A percentile compares a stretch with the other conserved stretches of the same genome.
Conservation (phyloP, 139 green algal species). For the Volvox africanus region DNA sequence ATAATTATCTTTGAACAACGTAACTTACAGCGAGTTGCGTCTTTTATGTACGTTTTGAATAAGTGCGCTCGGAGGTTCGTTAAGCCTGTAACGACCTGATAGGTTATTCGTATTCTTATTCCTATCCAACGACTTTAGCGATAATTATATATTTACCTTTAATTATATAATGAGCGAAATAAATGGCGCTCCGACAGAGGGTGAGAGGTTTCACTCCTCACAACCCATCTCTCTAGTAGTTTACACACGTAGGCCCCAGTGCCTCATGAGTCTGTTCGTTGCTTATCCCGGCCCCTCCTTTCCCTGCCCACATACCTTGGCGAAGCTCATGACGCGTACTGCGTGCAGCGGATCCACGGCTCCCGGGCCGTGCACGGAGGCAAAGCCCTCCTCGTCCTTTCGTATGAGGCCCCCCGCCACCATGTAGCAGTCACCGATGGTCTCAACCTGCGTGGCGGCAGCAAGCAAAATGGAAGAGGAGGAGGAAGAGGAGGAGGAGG, state of each 20-base stretch:
- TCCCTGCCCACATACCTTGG: slow-evolving; percentile 1
- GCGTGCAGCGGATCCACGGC: slow-evolving; percentile 43
- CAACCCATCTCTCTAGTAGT: background rate
- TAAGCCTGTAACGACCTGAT: too few relatives aligned
- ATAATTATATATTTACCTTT: too few relatives aligned
- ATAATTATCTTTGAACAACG: too few relatives aligned
- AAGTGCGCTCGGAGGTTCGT: too few relatives aligned
- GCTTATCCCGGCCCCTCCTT: background rate
- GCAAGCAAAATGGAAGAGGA: background rate
- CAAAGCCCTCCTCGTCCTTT: slow-evolving; percentile 44
- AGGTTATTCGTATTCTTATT: too few relatives aligned
- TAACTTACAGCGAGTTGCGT: too few relatives aligned
- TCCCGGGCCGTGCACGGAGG: slow-evolving; percentile 23
- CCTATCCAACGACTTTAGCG: too few relatives aligned
- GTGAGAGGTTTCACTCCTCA: background rate
- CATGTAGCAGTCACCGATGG: slow-evolving; percentile 48
- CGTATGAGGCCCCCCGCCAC: slow-evolving; percentile 41
- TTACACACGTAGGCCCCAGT: background rate
- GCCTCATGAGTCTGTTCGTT: background rate
- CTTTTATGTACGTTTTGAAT: too few relatives aligned
- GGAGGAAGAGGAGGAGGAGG: background rate
- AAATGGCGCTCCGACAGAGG: too few relatives aligned
- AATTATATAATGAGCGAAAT: too few relatives aligned
- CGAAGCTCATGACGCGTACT: slow-evolving; percentile 42
- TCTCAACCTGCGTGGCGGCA: slow-evolving; percentile 30